Percentiles rank a stretch among this genome's conserved stretches.
These are phyloP conservation scores for Pythium pyrilobum DNA, from an alignment of 352 stramenopile genomes.

Conservation along the genomic window DNA sequence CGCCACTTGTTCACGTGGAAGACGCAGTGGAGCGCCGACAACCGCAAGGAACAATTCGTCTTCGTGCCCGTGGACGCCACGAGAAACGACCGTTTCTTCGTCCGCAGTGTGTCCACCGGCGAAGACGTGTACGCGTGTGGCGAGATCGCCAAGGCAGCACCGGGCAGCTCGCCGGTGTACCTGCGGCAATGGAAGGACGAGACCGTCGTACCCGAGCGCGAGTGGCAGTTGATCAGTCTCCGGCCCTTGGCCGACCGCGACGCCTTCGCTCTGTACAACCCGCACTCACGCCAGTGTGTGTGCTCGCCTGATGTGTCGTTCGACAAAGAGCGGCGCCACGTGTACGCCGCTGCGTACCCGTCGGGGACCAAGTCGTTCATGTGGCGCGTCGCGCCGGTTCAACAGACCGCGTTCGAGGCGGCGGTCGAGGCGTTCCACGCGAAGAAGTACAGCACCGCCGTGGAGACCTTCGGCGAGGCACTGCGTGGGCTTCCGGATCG, in stretches of 20 bases:
- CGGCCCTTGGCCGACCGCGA: constrained; percentile 36
- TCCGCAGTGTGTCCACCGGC: constrained; percentile 52
- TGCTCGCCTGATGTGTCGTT: constrained; percentile 47
- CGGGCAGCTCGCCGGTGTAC: constrained; percentile 65
- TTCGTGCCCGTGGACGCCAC: constrained; percentile 51
- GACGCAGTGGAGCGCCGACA: constrained; percentile 23
- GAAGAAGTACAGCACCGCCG: constrained; percentile 50
- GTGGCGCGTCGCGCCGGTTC: constrained; percentile 40
- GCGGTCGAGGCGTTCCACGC: constrained; percentile 69
- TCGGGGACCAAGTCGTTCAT: constrained; percentile 30
- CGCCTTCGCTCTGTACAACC: constrained; percentile 71
- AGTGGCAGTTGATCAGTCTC: constrained; percentile 73
- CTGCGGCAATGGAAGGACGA: constrained; percentile 48
- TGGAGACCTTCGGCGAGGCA: constrained; percentile 42
- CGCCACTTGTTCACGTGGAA: constrained; percentile 39
- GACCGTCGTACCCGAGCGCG: constrained; percentile 35
- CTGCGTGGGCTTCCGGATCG: constrained; percentile 46
- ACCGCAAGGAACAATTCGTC: constrained; percentile 45
- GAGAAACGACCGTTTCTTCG: constrained; percentile 50
- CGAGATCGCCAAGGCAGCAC: constrained; percentile 66
- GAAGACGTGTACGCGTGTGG: constrained; percentile 63
- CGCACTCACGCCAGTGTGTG: constrained; percentile 68
- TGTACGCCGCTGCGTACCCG: constrained; percentile 32
- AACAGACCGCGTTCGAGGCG: constrained; percentile 41
- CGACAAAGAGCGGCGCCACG: constrained; percentile 47